These are phyloP conservation scores for Tinospora cordifolia DNA, from an alignment of 164 flowering plant species.

Conservation along the genomic window DNA sequence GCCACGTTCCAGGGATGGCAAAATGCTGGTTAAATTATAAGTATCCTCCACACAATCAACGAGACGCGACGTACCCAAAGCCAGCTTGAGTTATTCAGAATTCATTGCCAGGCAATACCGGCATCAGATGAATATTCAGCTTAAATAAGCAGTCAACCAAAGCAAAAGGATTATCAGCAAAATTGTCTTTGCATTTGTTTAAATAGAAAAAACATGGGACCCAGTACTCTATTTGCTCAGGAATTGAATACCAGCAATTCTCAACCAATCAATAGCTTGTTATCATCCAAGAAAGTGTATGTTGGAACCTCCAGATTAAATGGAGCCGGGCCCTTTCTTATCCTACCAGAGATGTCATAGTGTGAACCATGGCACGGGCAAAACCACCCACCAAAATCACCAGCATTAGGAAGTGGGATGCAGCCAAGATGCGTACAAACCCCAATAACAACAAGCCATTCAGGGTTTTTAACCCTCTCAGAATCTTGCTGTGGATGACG, in stretches of 20 bases:
- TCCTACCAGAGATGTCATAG: conserved; percentile 38
- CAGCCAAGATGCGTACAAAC: conserved; percentile 40
- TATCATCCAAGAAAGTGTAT: conserved; percentile 30
- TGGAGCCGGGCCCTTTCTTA: conserved; percentile 38
- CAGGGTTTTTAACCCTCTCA: conserved; percentile 31
- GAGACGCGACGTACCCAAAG: neutral
- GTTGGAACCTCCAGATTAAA: conserved; percentile 35
- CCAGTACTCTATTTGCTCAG: neutral
- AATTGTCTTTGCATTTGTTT: neutral
- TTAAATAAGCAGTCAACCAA: neutral
- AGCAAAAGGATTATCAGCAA: neutral
- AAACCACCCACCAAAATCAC: conserved; percentile 41
- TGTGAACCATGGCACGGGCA: conserved; percentile 44
- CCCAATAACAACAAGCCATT: conserved; percentile 34
- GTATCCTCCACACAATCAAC: neutral
- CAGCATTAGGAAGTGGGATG: conserved; percentile 40
- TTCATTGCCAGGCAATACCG: conserved; percentile 4
- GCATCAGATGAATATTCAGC: conserved; percentile 6
- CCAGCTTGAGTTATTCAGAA: conserved; percentile 10
- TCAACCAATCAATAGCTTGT: conserved; percentile 33
- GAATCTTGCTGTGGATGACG: conserved; percentile 32
- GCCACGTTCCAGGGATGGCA: neutral
- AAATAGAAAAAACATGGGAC: neutral
- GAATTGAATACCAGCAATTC: neutral
- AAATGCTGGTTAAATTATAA: neutral